A percentile compares a stretch with the other conserved stretches of the same genome.
Conservation (phyloP, 2,329 filamentous ascomycete genomes). For the Dryadomyces quercus-mongolicae region DNA sequence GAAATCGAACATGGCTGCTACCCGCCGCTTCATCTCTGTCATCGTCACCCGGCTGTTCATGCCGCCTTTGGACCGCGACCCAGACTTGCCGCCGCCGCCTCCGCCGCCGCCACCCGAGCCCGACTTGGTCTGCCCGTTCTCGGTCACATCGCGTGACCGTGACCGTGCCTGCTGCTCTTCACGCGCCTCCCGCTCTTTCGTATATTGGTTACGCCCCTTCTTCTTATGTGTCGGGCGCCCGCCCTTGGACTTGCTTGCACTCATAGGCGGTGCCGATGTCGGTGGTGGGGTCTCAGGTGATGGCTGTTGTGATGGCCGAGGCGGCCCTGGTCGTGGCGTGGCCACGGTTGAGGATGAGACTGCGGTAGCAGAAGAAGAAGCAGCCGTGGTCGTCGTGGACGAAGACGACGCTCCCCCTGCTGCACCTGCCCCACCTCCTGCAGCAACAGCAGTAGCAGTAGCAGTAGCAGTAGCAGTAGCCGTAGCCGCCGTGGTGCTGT, state of each 20-base stretch:
- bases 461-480: too few species aligned
- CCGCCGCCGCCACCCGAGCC: slow-evolving; percentile 16
- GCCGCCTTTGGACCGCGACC: slow-evolving; percentile 38
- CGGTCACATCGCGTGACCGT: slow-evolving; percentile 37
- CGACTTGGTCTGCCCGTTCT: slow-evolving; percentile 24
- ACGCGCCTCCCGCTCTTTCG: slow-evolving; percentile 55
- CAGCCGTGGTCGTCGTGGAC: background rate
- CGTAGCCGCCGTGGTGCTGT: background rate
- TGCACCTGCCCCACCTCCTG: background rate
- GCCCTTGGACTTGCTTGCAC: slow-evolving; percentile 47
- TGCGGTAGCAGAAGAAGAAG: background rate
- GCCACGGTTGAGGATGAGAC: slow-evolving; percentile 13
- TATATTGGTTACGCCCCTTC: slow-evolving; percentile 71
- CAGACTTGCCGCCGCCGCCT: slow-evolving; percentile 31
- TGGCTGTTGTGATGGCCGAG: slow-evolving; percentile 32
- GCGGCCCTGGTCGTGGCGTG: slow-evolving; percentile 13
- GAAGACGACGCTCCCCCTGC: background rate
- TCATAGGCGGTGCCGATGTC: slow-evolving; percentile 24
- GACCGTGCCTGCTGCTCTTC: slow-evolving; percentile 46
- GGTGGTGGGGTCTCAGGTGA: slow-evolving; percentile 35
- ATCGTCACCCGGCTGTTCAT: slow-evolving; percentile 63
- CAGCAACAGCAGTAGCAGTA: background rate
- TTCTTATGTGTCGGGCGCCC: slow-evolving; percentile 52
- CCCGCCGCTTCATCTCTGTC: slow-evolving; percentile 78
- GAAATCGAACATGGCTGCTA: slow-evolving; percentile 76